Percentiles rank a stretch among this genome's conserved stretches.
phyloP scores from a whole-genome alignment of 768 basidiomycete genomes.

The Leccinum imitatum region DNA sequence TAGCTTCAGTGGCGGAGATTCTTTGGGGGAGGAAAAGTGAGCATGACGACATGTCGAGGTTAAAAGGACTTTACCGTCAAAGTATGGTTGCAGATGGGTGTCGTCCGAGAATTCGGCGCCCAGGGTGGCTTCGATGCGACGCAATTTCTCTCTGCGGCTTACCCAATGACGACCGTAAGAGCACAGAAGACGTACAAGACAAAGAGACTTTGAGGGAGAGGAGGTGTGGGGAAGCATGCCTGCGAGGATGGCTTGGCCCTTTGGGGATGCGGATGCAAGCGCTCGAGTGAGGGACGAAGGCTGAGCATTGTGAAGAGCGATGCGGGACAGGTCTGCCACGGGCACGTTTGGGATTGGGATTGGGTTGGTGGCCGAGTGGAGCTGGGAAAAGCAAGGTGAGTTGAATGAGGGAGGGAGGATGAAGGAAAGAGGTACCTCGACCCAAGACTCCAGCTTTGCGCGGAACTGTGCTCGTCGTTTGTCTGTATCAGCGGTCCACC shows the following conservation, averaged over 20 bases:
- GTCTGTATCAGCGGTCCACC: constrained; percentile 77
- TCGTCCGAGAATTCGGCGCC: constrained; percentile 60
- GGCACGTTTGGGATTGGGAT: constrained; percentile 57
- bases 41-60: not conserved
- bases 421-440: constrained; percentile 41
- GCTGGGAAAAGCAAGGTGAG: constrained; percentile 37
- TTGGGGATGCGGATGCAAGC: constrained; percentile 77
- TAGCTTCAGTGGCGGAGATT: constrained; percentile 8
- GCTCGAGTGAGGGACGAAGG: constrained; percentile 68
- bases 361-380: constrained; percentile 41
- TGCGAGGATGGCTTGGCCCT: constrained; percentile 39
- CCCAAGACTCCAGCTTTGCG: constrained; percentile 64
- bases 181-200: constrained; percentile 79
- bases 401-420: not conserved
- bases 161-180: constrained; percentile 66
- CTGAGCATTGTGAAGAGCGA: constrained; percentile 47
- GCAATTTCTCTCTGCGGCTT: constrained; percentile 49
- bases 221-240: constrained; percentile 33
- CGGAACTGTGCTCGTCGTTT: constrained; percentile 57
- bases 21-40: constrained; percentile 1
- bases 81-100: constrained; percentile 48
- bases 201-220: constrained; percentile 47
- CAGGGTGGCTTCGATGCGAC: constrained; percentile 48
- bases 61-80: constrained; percentile 57
- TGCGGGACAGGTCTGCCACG: constrained; percentile 60